A percentile compares a stretch with the other conserved stretches of the same genome.
These are phyloP conservation scores for Euphrasia confusa DNA, from an alignment of 257 asterid genomes.

Conservation along the genomic window DNA sequence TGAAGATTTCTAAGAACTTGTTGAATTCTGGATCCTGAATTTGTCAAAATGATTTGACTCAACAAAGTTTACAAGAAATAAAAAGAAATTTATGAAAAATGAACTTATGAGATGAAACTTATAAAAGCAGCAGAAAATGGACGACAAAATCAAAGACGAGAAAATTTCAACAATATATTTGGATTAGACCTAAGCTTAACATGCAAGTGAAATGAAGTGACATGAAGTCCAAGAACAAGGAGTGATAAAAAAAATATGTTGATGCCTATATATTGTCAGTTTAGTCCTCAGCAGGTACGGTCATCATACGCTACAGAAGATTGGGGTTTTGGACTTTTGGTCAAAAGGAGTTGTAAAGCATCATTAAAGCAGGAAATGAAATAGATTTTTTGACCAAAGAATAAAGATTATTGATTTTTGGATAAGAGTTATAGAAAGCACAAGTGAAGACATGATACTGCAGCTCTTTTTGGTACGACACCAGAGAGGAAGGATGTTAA, in stretches of 20 bases:
- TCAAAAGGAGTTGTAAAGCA: background rate
- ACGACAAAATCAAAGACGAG: conserved; percentile 4
- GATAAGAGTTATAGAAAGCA: background rate
- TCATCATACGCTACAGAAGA: background rate
- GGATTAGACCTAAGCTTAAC: conserved; percentile 1
- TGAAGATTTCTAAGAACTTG: conserved; percentile 58
- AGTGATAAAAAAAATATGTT: conserved; percentile 12
- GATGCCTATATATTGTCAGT: background rate
- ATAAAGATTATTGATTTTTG: background rate
- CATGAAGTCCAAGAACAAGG: background rate
- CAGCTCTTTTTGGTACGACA: background rate
- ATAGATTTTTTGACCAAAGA: background rate
- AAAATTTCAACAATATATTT: background rate
- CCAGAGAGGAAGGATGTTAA: background rate
- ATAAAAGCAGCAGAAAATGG: background rate
- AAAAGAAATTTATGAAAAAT: conserved; percentile 3
- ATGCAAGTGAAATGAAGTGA: conserved; percentile 7
- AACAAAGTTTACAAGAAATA: conserved; percentile 4
- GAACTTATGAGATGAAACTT: background rate
- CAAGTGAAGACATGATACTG: background rate
- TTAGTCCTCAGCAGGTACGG: background rate
- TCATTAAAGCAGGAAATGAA: conserved; percentile 1
- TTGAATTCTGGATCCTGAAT: conserved; percentile 81
- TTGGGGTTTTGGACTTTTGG: background rate
- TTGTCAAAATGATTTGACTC: conserved; percentile 25